These are phyloP conservation scores for Silybum marianum DNA, from an alignment of 129 eudicot genomes.

Conservation along the genomic window DNA sequence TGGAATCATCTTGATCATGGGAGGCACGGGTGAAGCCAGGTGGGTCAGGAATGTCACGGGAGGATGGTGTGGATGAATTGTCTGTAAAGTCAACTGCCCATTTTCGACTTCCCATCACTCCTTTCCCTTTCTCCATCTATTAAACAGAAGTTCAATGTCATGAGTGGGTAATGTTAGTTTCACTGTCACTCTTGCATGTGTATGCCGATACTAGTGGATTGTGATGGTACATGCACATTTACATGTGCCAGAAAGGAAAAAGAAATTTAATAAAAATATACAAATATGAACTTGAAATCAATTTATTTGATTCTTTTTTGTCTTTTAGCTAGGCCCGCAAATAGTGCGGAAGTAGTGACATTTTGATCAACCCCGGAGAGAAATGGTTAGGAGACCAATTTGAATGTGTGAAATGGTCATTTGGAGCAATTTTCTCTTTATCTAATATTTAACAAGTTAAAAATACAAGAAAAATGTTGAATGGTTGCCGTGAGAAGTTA, in stretches of 20 bases:
- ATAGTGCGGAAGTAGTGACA: too few species aligned
- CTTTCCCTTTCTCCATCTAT: slow-evolving; percentile 88
- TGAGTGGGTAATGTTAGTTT: neutral
- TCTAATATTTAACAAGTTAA: neutral
- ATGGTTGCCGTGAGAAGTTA: neutral
- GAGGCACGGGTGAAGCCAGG: slow-evolving; percentile 84
- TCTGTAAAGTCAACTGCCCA: slow-evolving; percentile 95
- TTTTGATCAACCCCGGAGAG: too few species aligned
- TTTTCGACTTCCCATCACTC: slow-evolving; percentile 68
- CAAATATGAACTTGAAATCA: neutral
- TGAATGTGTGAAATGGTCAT: too few species aligned
- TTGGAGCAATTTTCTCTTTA: too few species aligned
- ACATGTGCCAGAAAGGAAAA: neutral
- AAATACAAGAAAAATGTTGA: neutral
- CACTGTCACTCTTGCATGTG: neutral
- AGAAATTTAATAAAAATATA: neutral
- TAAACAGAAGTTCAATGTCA: neutral
- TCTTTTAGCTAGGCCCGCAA: too few species aligned
- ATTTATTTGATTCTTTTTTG: too few species aligned
- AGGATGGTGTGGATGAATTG: slow-evolving; percentile 62
- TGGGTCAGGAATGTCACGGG: slow-evolving; percentile 91
- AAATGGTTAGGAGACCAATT: too few species aligned
- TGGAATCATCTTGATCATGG: slow-evolving; percentile 85
- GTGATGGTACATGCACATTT: neutral
- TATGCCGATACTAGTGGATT: neutral